phyloP scores from a whole-genome alignment of 2,329 filamentous ascomycete genomes.

The Cordyceps sp. region DNA sequence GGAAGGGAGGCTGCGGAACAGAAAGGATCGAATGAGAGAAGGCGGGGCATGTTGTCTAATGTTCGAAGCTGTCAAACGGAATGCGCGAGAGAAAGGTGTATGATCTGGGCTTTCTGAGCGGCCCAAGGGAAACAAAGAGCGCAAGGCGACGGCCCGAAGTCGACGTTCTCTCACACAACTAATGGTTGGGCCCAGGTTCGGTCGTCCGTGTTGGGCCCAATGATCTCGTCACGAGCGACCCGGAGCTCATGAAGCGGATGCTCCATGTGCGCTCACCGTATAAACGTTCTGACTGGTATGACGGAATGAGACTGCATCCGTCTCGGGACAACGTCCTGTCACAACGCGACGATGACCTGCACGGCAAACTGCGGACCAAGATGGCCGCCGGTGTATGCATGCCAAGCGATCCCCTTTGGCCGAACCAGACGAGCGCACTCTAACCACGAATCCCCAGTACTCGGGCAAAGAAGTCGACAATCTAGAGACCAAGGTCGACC shows the following conservation, averaged over 20 bases:
- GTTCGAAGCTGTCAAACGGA: too few species aligned
- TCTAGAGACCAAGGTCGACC: constrained; percentile 21
- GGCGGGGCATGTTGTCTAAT: too few species aligned
- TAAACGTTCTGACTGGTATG: constrained; percentile 23
- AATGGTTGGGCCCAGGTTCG: constrained; percentile 6
- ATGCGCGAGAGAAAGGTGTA: too few species aligned
- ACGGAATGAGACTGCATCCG: constrained; percentile 31
- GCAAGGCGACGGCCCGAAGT: too few species aligned
- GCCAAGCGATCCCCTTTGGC: too few species aligned
- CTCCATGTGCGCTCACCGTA: constrained; percentile 21
- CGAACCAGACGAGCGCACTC: too few species aligned
- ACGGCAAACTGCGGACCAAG: constrained; percentile 24
- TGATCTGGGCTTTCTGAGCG: too few species aligned
- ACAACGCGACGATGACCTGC: constrained; percentile 26
- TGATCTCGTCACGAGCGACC: constrained; percentile 27
- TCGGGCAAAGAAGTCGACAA: constrained; percentile 31
- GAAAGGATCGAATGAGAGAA: too few species aligned
- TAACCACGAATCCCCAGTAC: constrained; percentile 25
- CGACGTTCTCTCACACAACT: not conserved
- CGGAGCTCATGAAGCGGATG: constrained; percentile 24
- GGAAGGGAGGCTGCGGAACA: too few species aligned
- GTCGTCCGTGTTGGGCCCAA: constrained; percentile 21
- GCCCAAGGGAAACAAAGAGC: not conserved
- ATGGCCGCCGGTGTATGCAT: constrained; percentile 29
- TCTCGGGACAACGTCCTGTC: constrained; percentile 32